Evolutionary conservation across 345 rosid species (phyloP), one percentile per base, ranked within the genome.

Genomic region (Acer negundo): DNA sequence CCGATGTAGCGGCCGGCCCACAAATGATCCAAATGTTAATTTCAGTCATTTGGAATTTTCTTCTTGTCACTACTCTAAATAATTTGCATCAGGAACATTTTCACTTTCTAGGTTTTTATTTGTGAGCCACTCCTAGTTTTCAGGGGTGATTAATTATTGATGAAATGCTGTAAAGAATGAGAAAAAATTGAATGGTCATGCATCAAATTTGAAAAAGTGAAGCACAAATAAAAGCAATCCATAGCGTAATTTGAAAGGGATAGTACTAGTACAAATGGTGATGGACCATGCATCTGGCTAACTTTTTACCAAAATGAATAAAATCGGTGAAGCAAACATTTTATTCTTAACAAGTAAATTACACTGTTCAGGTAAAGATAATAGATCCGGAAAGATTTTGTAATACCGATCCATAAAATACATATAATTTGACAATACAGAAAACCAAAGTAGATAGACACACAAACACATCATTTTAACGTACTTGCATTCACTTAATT

Each of bases 81-180:
- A 28, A 49, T 49, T 1, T 17, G 35, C 2, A 64, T 31, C 23
- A 1, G 4, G 68, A 38, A 64, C 46, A 64, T 16, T 28, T 64
- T 31, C 4, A 44, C 19, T 28, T 64, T 64, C 11, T 64, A 16
- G 66, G 67, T 15, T 35, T 15, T 35, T 11, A 3, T 38, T 23
- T 13, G 31, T 69, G 59, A 9, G 31, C 58, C 22, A 69, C 35
- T 47, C 8, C 20, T 46, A 22, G 47, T 28, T 63, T 64, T 17
- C 5, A 16, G 11, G 4, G 19, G 28, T 40, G 53, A 67, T 67
- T 4, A 44, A 42, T 40, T 4, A 44, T 15, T 61, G 13, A 55
- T 40, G 67, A 44, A n/a, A 62, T 61, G 56, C 15, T 47, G 68
- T 35, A 16, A n/a, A 74, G 69, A 24, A 63, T 17, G 61, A 24